Evolutionary conservation across 2,329 filamentous ascomycete species (phyloP).

Genomic region (Biscogniauxia marginata): DNA sequence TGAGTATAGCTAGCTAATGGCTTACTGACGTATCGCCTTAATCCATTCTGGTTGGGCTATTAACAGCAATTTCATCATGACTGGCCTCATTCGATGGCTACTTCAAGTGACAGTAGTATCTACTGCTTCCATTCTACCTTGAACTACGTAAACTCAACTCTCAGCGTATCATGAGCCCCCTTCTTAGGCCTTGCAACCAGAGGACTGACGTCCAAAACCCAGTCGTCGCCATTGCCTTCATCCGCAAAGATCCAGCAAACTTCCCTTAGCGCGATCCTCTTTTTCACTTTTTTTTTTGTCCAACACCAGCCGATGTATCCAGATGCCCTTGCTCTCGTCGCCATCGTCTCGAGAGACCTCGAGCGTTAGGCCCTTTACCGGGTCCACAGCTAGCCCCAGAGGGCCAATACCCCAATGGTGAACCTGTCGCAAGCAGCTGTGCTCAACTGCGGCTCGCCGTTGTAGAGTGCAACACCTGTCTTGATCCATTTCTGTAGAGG

Average conservation of each 20-base stretch:
- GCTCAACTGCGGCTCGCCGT: constrained; percentile 60
- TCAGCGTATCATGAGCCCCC: constrained; percentile 44
- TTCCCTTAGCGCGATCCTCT: constrained; percentile 65
- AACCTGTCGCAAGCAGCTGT: constrained; percentile 70
- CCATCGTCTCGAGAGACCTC: constrained; percentile 57
- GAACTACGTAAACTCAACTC: constrained; percentile 60
- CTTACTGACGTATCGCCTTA: too few species aligned
- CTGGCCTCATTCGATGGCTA: too few species aligned
- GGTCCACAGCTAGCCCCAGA: constrained; percentile 39
- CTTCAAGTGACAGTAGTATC: too few species aligned
- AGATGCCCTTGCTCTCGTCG: constrained; percentile 58
- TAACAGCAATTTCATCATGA: too few species aligned
- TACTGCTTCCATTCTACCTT: constrained; percentile 57
- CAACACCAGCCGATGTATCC: constrained; percentile 65
- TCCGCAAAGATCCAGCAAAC: constrained; percentile 66
- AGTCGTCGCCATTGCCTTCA: constrained; percentile 37
- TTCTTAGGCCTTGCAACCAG: constrained; percentile 66
- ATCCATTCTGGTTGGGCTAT: too few species aligned
- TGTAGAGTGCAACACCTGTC: constrained; percentile 72
- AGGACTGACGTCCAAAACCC: constrained; percentile 63
- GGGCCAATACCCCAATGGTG: constrained; percentile 69
- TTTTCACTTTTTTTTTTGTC: constrained; percentile 32
- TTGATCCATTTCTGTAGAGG: constrained; percentile 67
- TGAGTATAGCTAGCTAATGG: too few species aligned
- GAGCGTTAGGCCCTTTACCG: constrained; percentile 38